Evolutionary conservation across 192 early-diverging fungal genomes (phyloP).

Genomic region (Umbelopsis vinacea): DNA sequence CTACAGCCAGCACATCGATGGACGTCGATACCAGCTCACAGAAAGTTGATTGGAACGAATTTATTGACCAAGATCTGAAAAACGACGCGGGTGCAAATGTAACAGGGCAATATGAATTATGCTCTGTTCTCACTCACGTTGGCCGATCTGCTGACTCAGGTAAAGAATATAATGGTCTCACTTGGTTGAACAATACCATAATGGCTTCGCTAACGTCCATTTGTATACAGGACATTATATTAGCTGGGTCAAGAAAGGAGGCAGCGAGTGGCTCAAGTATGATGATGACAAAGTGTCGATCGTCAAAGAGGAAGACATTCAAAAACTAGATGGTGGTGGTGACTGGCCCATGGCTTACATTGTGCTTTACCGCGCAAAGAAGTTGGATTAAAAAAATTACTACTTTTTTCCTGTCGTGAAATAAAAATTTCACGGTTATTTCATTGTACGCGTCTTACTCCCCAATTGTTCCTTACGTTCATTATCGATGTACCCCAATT

Average conservation of each 20-base stretch:
- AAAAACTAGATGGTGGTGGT: slow-evolving; percentile 91
- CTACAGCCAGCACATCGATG: slow-evolving; percentile 23
- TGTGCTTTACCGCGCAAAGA: slow-evolving; percentile 83
- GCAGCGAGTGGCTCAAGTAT: slow-evolving; percentile 82
- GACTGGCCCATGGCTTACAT: slow-evolving; percentile 90
- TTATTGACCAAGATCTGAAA: slow-evolving; percentile 71
- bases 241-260: slow-evolving; percentile 87
- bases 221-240: slow-evolving; percentile 76
- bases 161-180: slow-evolving; percentile 31
- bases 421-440: neutral
- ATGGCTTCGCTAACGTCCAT: neutral
- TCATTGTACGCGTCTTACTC: neutral
- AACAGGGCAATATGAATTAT: slow-evolving; percentile 90
- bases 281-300: slow-evolving; percentile 94
- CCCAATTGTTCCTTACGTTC: neutral
- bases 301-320: slow-evolving; percentile 84
- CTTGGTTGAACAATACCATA: neutral
- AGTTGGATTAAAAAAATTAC: slow-evolving; percentile 44
- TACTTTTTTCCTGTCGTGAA: neutral
- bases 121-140: slow-evolving; percentile 93
- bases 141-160: slow-evolving; percentile 95
- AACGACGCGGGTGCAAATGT: slow-evolving; percentile 86
- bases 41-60: slow-evolving; percentile 43
- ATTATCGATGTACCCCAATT: neutral
- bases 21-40: slow-evolving; percentile 20